These are phyloP conservation scores for Nephelium lappaceum DNA, from an alignment of 345 rosid species.

Conservation along the genomic window DNA sequence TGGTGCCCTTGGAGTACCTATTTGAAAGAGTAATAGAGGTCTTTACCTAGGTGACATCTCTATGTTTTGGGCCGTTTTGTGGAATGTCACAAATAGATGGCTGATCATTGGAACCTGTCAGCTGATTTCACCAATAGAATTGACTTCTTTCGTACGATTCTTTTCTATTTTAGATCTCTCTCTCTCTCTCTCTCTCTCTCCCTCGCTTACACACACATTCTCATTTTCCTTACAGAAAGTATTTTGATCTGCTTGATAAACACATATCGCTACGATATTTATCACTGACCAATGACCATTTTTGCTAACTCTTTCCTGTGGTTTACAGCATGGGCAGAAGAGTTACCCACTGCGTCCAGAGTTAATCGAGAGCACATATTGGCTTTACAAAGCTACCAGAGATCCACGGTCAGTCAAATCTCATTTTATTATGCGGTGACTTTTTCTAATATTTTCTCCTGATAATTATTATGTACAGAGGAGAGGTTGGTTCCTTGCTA, in stretches of 20 bases:
- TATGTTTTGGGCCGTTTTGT: constrained; percentile 4
- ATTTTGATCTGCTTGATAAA: background rate
- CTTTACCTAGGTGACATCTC: background rate
- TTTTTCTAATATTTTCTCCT: background rate
- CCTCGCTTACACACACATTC: background rate
- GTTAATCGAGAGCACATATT: constrained; percentile 94
- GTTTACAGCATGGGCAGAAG: constrained; percentile 86
- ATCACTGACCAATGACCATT: background rate
- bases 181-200: background rate
- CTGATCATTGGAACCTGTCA: background rate
- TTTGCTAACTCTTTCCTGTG: constrained; percentile 20
- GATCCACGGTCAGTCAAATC: constrained; percentile 65
- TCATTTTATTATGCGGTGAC: background rate
- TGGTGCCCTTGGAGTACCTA: background rate
- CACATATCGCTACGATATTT: background rate
- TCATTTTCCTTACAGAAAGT: background rate
- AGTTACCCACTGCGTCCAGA: constrained; percentile 98
- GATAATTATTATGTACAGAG: background rate
- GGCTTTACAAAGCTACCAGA: constrained; percentile 98
- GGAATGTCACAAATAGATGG: background rate
- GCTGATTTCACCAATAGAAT: background rate
- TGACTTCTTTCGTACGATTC: background rate
- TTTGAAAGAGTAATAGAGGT: constrained; percentile 14
- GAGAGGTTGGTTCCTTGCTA: background rate
- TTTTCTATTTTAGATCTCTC: background rate